A percentile compares a stretch with the other conserved stretches of the same genome.
These are phyloP conservation scores for Boletellus ananas DNA, from an alignment of 768 basidiomycete species.

Conservation along the genomic window DNA sequence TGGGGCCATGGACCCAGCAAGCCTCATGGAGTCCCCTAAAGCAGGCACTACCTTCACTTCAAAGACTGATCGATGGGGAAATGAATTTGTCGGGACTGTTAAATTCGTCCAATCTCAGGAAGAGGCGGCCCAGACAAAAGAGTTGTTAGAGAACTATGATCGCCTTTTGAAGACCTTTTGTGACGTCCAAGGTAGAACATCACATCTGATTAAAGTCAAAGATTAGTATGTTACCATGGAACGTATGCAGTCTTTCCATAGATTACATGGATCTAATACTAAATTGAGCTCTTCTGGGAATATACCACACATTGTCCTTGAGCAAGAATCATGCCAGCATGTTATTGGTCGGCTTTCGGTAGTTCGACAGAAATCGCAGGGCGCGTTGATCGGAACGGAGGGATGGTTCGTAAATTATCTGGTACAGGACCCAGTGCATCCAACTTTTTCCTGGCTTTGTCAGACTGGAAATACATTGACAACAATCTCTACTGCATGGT, in stretches of 20 bases:
- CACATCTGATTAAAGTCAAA: slow-evolving; percentile 12
- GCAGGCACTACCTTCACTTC: slow-evolving; percentile 47
- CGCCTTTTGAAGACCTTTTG: slow-evolving; percentile 42
- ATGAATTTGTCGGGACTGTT: slow-evolving; percentile 45
- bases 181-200: slow-evolving; percentile 27
- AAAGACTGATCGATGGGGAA: slow-evolving; percentile 54
- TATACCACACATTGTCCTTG: neutral
- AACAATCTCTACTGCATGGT: neutral
- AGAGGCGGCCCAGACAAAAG: slow-evolving; percentile 43
- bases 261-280: slow-evolving; percentile 2
- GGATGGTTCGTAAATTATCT: slow-evolving; percentile 73
- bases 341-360: slow-evolving; percentile 13
- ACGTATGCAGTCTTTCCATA: neutral
- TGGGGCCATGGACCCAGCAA: neutral
- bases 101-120: slow-evolving; percentile 51
- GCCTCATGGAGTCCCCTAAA: slow-evolving; percentile 14
- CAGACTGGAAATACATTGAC: slow-evolving; percentile 46
- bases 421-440: slow-evolving; percentile 57
- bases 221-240: neutral
- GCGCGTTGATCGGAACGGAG: slow-evolving; percentile 53
- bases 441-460: slow-evolving; percentile 61
- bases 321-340: neutral
- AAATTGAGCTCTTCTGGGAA: neutral
- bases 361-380: slow-evolving; percentile 41
- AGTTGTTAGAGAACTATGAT: slow-evolving; percentile 56